Percentiles rank a stretch among this genome's conserved stretches.
Conservation (phyloP, 192 early-diverging fungal genomes). For the Physocladia obscura region DNA sequence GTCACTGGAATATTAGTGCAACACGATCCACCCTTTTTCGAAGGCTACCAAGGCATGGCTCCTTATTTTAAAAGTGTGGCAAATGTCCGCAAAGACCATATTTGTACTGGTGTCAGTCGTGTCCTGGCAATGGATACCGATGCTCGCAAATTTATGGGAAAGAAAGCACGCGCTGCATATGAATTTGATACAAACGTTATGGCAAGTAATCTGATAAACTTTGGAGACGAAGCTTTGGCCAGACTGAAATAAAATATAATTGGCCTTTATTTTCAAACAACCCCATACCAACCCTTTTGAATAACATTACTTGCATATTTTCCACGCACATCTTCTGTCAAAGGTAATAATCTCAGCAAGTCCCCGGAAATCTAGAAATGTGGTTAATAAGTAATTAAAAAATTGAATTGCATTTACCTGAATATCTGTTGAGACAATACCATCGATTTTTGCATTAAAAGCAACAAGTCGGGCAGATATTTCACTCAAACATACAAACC, state of each 20-base stretch:
- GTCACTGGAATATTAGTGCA: neutral
- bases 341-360: conserved; percentile 3
- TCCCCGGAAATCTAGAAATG: neutral
- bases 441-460: neutral
- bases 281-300: neutral
- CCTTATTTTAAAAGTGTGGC: neutral
- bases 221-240: neutral
- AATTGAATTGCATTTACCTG: too few species aligned
- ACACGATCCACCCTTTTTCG: neutral
- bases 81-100: neutral
- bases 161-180: conserved; percentile 4
- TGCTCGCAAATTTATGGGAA: neutral
- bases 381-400: neutral
- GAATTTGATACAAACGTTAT: conserved; percentile 8
- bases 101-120: neutral
- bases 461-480: neutral
- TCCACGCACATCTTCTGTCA: conserved; percentile 17
- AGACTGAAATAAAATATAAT: neutral
- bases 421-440: too few species aligned
- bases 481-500: neutral
- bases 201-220: neutral
- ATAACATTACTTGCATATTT: conserved; percentile 6
- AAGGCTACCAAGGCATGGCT: neutral
- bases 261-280: neutral
- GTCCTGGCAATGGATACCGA: neutral